Conservation (phyloP, 2,329 filamentous ascomycete genomes). For the Knufia fluminis region DNA sequence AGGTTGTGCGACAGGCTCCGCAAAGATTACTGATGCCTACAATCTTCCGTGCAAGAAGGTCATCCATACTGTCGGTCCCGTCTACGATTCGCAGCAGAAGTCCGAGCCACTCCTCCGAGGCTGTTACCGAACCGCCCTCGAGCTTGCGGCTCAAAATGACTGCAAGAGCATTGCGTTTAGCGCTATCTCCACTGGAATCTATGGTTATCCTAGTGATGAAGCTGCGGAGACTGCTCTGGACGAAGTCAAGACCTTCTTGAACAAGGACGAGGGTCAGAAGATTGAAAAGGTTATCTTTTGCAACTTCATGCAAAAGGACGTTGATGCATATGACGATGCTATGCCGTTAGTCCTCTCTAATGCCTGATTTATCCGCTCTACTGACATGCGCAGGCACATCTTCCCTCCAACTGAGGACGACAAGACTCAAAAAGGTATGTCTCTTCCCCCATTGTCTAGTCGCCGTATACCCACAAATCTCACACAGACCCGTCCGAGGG, state of each 20-base stretch:
- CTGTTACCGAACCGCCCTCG: conserved; percentile 64
- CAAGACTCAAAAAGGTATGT: conserved; percentile 24
- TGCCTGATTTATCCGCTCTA: neutral
- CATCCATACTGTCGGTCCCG: conserved; percentile 84
- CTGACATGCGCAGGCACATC: conserved; percentile 30
- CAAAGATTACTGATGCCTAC: conserved; percentile 76
- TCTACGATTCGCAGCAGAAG: conserved; percentile 47
- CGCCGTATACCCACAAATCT: conserved; percentile 8
- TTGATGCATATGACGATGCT: conserved; percentile 57
- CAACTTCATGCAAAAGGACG: conserved; percentile 70
- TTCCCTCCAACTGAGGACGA: conserved; percentile 41
- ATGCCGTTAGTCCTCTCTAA: conserved; percentile 58
- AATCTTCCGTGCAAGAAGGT: conserved; percentile 65
- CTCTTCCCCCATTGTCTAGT: conserved; percentile 10
- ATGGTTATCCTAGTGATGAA: conserved; percentile 68
- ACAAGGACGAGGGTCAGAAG: conserved; percentile 31
- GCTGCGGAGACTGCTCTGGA: conserved; percentile 65
- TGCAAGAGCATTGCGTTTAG: conserved; percentile 72
- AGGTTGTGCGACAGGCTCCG: conserved; percentile 67
- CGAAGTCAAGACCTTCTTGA: conserved; percentile 49
- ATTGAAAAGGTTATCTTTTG: conserved; percentile 75
- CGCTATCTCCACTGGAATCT: conserved; percentile 78
- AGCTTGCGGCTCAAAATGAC: conserved; percentile 59
- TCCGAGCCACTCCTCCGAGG: conserved; percentile 39
- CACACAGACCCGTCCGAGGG: conserved; percentile 13